Percentiles rank a stretch among this genome's conserved stretches.
Conservation (phyloP, 306 rosid species). For the Hippophae tibetana region DNA sequence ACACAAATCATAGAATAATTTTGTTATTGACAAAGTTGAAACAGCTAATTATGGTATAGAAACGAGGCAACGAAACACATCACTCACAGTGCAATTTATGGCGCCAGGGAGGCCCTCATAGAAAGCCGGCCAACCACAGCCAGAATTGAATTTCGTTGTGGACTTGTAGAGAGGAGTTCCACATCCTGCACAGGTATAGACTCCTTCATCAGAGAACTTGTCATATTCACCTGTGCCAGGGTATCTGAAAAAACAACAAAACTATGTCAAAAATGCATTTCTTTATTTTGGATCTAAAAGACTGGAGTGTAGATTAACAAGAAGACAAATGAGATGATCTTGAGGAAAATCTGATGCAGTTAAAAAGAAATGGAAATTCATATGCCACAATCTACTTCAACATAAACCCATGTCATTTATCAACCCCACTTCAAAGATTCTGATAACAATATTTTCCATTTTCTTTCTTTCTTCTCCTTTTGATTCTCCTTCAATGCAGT, state of each 20-base stretch:
- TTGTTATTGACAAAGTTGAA: background rate
- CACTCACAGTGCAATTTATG: constrained; percentile 41
- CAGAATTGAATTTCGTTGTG: constrained; percentile 56
- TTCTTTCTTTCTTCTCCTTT: background rate
- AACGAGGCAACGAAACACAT: constrained; percentile 4
- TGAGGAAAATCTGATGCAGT: background rate
- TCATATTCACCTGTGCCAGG: constrained; percentile 67
- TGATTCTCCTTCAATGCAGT: background rate
- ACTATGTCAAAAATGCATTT: background rate
- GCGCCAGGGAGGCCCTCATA: constrained; percentile 76
- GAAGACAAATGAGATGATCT: too few relatives aligned
- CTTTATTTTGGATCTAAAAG: too few relatives aligned
- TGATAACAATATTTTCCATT: background rate
- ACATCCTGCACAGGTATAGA: constrained; percentile 63
- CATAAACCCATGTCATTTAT: background rate
- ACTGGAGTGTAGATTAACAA: too few relatives aligned
- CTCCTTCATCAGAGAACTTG: constrained; percentile 62
- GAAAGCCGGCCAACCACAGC: constrained; percentile 85
- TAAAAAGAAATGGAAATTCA: background rate
- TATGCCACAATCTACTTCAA: background rate
- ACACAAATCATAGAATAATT: background rate
- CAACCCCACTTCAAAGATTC: background rate
- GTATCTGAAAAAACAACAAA: constrained; percentile 35
- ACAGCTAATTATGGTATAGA: background rate
- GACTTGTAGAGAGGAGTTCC: constrained; percentile 47